Evolutionary conservation across 1,284 basidiomycete species (phyloP).

Genomic region (Irpex sp.): DNA sequence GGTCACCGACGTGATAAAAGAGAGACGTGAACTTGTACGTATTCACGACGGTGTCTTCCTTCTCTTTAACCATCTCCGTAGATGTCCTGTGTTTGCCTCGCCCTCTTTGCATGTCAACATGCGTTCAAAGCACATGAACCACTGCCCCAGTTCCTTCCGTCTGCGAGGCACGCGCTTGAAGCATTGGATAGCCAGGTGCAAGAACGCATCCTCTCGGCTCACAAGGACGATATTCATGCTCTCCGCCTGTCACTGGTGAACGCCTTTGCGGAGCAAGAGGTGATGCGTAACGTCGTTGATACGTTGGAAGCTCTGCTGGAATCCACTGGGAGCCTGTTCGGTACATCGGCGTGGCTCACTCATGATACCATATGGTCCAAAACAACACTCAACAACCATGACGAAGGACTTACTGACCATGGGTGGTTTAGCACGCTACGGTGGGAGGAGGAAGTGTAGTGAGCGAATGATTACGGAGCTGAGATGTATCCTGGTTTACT

Average conservation of each 20-base stretch:
- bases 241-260: conserved; percentile 39
- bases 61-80: conserved; percentile 10
- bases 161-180: conserved; percentile 37
- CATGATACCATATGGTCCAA: conserved; percentile 22
- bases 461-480: too few species aligned
- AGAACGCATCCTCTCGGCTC: conserved; percentile 29
- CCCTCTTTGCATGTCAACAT: conserved; percentile 47
- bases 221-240: conserved; percentile 26
- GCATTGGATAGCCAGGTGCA: conserved; percentile 35
- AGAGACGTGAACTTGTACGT: conserved; percentile 44
- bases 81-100: conserved; percentile 46
- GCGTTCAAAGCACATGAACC: conserved; percentile 45
- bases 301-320: conserved; percentile 40
- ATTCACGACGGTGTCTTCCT: not conserved
- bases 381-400: conserved; percentile 10
- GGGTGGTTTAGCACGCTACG: conserved; percentile 11
- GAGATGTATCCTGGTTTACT: too few species aligned
- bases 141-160: conserved; percentile 50
- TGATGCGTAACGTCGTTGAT: conserved; percentile 39
- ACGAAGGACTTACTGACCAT: conserved; percentile 4
- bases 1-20: conserved; percentile 37
- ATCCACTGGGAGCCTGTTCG: conserved; percentile 40
- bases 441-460: conserved; percentile 8
- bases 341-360: conserved; percentile 41
- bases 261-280: conserved; percentile 43